Evolutionary conservation across 78 protist species (phyloP), one percentile per base, ranked within the genome.

Genomic region (Dictyostelium citrinum): DNA sequence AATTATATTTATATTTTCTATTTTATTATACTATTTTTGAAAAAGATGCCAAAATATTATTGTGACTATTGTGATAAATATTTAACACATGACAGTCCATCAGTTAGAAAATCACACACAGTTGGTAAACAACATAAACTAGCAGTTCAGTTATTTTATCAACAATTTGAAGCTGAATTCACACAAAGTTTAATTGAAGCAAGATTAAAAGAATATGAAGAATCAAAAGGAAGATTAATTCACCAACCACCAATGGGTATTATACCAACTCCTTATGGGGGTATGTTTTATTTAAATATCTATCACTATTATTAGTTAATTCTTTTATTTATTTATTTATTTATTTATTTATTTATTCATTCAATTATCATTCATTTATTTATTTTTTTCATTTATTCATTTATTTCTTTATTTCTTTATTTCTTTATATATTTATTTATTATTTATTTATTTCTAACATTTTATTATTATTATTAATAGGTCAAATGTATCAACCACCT

Each of bases 21-120:
- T 5, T 39, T 39, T 39, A 39, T 39, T 39, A n/a, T 39, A 39
- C 5, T 39, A 39, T 39, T 39, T 39, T 39, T 39, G 24, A 74
- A 39, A 75, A 6, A 61, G 12, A 91, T 91, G 95, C 91, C 95
- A n/a, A 83, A 84, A 31, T 93, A 93, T 45, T 93, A 93, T 85
- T 93, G 96, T 33, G 97, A 96, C 14, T 96, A 96, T 71, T 96
- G 97, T 51, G 97, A 96, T 77, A 91, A 91, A 61, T 96, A 70
- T 64, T 80, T 96, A 9, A 94, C 97, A 61, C 95, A 93, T 76
- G 97, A 96, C 8, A 94, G 97, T 45, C 94, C 96, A 31, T 84
- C 95, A 27, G 97, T 96, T 17, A 81, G 97, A 74, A 95, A 90
- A 70, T 90, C 94, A 75, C 97, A 96, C 46, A 93, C 75, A 55